Base-by-base conservation (phyloP, 768 basidiomycete genomes). In the Phaffia australis region DNA sequence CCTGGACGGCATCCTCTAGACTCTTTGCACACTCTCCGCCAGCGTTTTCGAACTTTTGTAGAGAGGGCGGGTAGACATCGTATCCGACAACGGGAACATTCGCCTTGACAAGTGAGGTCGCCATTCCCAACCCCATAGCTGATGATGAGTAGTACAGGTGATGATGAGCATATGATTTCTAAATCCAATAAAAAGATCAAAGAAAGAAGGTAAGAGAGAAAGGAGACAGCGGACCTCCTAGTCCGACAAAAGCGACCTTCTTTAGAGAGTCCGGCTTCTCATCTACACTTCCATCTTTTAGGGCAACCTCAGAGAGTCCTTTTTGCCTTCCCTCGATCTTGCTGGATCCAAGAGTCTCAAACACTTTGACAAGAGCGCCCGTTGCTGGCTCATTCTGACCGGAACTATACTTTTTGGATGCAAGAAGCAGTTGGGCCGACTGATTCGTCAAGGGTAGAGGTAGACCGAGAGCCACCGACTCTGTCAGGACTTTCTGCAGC, bases 211-310 rank as follows among this genome's bases (percentile, higher is more conserved):
- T 35, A 1, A 6, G 1, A 9, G 11, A 23, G 29, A 21, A 21
- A 11, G 23, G 51, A 47, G 42, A 49, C 32, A 29, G 48, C 62
- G 16, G 14, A 63, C 62, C 62, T 48, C 72, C 74, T 21, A 74
- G 68, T 49, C 74, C 74, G 3, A 75, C 64, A 46, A 73, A 69
- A 3, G 73, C 60, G 16, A 75, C 73, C 56, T 71, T 71, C 32
- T 60, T 47, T 3, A 69, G 68, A 8, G 62, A 32, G 0, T 29
- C 63, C 47, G 48, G 23, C 19, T 6, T 35, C 32, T 3, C 14
- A 23, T 23, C n/a, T 35, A 59, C 7, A 35, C 15, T 35, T 6
- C 56, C 21, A 8, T 8, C 7, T 27, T 30, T 18, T 15, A 27
- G 6, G 54, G 7, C 9, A 29, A 8, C 7, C 23, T 23, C 29